These are phyloP conservation scores for Ulota crispa DNA, from an alignment of 225 moss, liverwort and hornwort genomes.

Conservation along the genomic window DNA sequence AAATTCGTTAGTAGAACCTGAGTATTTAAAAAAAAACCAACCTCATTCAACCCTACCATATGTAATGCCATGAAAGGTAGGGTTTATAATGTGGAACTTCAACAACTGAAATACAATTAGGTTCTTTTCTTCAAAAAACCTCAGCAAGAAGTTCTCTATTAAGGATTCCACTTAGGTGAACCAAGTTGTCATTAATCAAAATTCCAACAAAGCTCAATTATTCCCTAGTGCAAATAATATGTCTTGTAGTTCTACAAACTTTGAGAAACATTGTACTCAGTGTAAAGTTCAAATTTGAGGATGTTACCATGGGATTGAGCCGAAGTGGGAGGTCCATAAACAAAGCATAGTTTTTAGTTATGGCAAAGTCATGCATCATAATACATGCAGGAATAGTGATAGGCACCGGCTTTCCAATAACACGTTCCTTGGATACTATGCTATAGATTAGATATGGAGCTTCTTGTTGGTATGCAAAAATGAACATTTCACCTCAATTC, in stretches of 20 bases:
- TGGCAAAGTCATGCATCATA: slow-evolving; percentile 27
- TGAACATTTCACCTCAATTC: slow-evolving; percentile 65
- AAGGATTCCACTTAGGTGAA: no score
- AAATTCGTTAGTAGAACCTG: not conserved
- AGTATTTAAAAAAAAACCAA: not conserved
- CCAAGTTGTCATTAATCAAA: no score
- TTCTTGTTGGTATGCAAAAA: slow-evolving; percentile 34
- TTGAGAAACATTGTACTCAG: not conserved
- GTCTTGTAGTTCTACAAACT: not conserved
- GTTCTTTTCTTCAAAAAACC: not conserved
- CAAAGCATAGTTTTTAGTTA: slow-evolving; percentile 67
- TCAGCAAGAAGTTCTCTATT: not conserved
- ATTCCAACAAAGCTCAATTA: no score
- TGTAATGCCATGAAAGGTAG: not conserved
- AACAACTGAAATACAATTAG: not conserved
- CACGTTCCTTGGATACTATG: slow-evolving; percentile 60
- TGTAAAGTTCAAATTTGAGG: not conserved
- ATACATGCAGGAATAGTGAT: slow-evolving; percentile 53
- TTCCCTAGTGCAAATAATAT: not conserved
- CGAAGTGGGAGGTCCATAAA: slow-evolving; percentile 56
- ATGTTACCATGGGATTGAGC: slow-evolving; percentile 36
- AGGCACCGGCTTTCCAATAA: slow-evolving; percentile 42
- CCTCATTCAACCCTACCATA: not conserved
- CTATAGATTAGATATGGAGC: slow-evolving; percentile 39
- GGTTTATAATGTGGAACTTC: not conserved